Percentiles rank a stretch among this genome's conserved stretches.
Evolutionary conservation across 176 grass and related monocot genomes (phyloP).

Genomic region (Triticum urartu): DNA sequence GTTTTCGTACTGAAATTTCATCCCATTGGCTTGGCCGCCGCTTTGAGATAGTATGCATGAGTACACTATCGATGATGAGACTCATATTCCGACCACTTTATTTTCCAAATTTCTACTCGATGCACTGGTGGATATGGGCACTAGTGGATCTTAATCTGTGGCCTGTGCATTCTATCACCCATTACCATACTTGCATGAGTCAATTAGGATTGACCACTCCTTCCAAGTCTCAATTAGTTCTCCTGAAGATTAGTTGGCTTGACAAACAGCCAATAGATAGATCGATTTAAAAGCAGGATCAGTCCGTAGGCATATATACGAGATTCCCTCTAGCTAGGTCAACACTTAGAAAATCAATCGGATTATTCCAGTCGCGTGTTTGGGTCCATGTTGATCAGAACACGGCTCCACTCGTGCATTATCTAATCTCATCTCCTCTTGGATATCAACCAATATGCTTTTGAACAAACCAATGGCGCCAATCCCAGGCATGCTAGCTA

Average conservation of each 20-base stretch:
- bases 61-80: no score
- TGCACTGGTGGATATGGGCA: background rate
- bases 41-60: no score
- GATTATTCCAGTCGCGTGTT: constrained; percentile 23
- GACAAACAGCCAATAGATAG: background rate
- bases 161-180: background rate
- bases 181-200: background rate
- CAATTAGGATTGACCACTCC: background rate
- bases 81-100: background rate
- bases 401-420: background rate
- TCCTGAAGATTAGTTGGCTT: background rate
- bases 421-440: constrained; percentile 9
- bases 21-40: no score
- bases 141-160: background rate
- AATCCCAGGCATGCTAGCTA: background rate
- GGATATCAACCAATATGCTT: background rate
- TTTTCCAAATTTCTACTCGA: background rate
- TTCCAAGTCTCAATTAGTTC: background rate
- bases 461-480: background rate
- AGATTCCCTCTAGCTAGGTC: background rate
- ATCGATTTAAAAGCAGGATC: background rate
- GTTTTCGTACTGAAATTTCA: background rate
- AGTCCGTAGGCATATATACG: background rate
- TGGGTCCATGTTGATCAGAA: constrained; percentile 18
- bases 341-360: background rate